phyloP scores from a whole-genome alignment of 2,329 filamentous ascomycete genomes.

The Calonectria naviculata region DNA sequence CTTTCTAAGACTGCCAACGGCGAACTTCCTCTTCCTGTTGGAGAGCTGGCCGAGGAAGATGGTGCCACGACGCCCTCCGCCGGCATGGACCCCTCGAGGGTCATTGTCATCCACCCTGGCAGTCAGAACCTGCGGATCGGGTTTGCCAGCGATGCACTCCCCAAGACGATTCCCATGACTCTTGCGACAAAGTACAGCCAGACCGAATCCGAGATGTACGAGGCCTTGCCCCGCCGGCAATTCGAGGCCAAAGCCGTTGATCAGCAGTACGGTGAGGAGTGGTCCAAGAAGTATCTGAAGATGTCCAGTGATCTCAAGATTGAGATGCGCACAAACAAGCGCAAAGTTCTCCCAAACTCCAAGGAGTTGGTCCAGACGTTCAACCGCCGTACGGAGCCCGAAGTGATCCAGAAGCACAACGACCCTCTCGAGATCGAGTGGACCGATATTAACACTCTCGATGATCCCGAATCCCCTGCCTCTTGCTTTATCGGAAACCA shows the following conservation, averaged over 20 bases:
- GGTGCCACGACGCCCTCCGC: constrained; percentile 66
- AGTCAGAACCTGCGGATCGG: constrained; percentile 96
- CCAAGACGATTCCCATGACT: constrained; percentile 93
- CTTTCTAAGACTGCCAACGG: constrained; percentile 79
- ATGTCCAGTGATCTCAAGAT: constrained; percentile 89
- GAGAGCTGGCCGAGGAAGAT: constrained; percentile 69
- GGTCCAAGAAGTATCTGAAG: constrained; percentile 78
- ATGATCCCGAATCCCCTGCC: constrained; percentile 70
- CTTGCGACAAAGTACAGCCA: constrained; percentile 82
- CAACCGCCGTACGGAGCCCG: constrained; percentile 85
- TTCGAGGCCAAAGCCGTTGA: constrained; percentile 73
- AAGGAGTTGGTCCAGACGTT: constrained; percentile 96
- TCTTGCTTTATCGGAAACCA: constrained; percentile 83
- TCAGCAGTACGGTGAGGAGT: constrained; percentile 89
- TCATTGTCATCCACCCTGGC: constrained; percentile 94
- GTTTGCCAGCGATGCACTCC: constrained; percentile 93
- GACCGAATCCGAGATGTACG: constrained; percentile 86
- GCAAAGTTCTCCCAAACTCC: constrained; percentile 95
- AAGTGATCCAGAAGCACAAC: constrained; percentile 93
- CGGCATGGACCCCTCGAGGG: constrained; percentile 82
- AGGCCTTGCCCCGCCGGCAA: constrained; percentile 79
- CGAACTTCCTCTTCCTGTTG: constrained; percentile 70
- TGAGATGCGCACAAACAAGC: constrained; percentile 93
- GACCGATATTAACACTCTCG: constrained; percentile 80
- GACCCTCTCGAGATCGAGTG: constrained; percentile 94